Percentiles rank a stretch among this genome's conserved stretches.
phyloP scores from a whole-genome alignment of 768 basidiomycete species.

The Boletus rex-veris region DNA sequence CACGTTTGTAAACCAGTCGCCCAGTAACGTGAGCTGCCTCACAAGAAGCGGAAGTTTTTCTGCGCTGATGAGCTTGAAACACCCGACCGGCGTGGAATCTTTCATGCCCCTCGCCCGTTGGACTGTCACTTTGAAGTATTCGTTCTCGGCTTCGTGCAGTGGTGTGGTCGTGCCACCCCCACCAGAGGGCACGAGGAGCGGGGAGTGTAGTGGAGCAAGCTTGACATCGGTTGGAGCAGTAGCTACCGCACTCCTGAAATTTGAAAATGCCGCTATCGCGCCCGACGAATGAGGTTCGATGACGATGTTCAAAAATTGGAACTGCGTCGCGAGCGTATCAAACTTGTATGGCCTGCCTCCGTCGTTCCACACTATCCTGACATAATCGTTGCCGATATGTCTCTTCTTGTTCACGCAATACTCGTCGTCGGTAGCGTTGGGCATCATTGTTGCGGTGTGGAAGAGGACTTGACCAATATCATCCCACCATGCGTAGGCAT shows the following conservation, averaged over 20 bases:
- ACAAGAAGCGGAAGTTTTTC: conserved; percentile 83
- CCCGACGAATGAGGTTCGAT: conserved; percentile 90
- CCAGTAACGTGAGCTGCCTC: conserved; percentile 80
- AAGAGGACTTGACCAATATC: conserved; percentile 94
- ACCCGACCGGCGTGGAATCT: conserved; percentile 88
- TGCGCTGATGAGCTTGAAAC: conserved; percentile 92
- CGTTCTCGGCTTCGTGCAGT: conserved; percentile 69
- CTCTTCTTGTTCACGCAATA: conserved; percentile 83
- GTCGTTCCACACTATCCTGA: conserved; percentile 98
- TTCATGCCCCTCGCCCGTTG: conserved; percentile 89
- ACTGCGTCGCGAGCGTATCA: conserved; percentile 88
- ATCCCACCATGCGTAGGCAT: conserved; percentile 99
- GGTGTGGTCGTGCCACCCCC: conserved; percentile 10
- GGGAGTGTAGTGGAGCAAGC: conserved; percentile 19
- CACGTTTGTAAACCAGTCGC: conserved; percentile 88
- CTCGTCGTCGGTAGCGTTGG: conserved; percentile 64
- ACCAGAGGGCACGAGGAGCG: conserved; percentile 10
- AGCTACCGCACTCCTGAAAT: conserved; percentile 36
- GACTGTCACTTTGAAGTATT: conserved; percentile 93
- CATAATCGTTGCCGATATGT: conserved; percentile 95
- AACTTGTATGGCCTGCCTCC: conserved; percentile 86
- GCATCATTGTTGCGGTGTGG: conserved; percentile 98
- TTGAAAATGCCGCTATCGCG: conserved; percentile 80
- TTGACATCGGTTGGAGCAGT: conserved; percentile 12
- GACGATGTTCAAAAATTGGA: conserved; percentile 97